phyloP scores from a whole-genome alignment of 1,284 basidiomycete genomes.

The Leccinum griseonigrum region DNA sequence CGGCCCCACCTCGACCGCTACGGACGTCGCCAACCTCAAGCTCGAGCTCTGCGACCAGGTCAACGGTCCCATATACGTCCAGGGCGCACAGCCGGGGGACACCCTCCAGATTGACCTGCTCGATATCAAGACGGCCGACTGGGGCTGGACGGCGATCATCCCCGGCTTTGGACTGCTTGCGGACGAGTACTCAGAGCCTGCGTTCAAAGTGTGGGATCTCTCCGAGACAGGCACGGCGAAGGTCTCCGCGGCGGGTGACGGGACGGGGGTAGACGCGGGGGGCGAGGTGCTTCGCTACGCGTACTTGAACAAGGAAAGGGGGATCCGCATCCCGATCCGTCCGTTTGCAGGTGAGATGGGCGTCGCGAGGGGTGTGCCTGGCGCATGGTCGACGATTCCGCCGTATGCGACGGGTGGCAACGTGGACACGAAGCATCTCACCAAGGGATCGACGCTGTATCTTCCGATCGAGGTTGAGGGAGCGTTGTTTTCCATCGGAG shows the following conservation, averaged over 20 bases:
- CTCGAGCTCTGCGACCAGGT: constrained; percentile 55
- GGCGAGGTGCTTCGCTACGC: constrained; percentile 30
- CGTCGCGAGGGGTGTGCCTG: constrained; percentile 51
- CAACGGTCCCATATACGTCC: constrained; percentile 54
- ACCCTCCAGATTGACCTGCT: constrained; percentile 58
- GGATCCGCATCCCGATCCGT: constrained; percentile 46
- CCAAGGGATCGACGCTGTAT: constrained; percentile 50
- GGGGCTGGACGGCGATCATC: constrained; percentile 61
- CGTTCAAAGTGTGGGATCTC: constrained; percentile 54
- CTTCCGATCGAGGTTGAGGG: constrained; percentile 61
- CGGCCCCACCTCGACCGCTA: constrained; percentile 40
- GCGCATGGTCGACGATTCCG: constrained; percentile 59
- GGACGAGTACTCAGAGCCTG: constrained; percentile 51
- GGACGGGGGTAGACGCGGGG: not conserved
- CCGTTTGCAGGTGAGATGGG: constrained; percentile 67
- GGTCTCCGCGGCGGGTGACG: not conserved
- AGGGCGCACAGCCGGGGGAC: constrained; percentile 51
- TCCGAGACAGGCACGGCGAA: constrained; percentile 17
- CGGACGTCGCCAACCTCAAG: constrained; percentile 38
- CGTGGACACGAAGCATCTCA: constrained; percentile 57
- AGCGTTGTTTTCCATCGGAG: constrained; percentile 58
- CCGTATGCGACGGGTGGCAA: constrained; percentile 62
- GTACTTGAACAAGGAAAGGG: constrained; percentile 47
- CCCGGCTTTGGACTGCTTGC: constrained; percentile 58
- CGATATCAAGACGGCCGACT: constrained; percentile 47